These are phyloP conservation scores for Myriosclerotinia duriaeana DNA, from an alignment of 2,329 filamentous ascomycete genomes.

Conservation along the genomic window DNA sequence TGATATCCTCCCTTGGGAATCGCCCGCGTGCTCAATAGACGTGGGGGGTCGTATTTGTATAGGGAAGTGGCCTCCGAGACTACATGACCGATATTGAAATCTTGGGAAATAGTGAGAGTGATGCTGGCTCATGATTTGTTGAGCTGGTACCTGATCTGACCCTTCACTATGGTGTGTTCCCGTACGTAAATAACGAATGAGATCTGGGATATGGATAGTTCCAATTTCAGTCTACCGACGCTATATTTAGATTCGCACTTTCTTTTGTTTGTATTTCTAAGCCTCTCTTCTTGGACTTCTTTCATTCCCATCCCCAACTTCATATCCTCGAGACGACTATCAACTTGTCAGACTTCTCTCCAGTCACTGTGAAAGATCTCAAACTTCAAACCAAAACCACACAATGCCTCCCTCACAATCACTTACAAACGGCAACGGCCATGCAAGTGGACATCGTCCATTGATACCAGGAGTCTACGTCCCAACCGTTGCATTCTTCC, in stretches of 20 bases:
- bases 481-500: constrained; percentile 51
- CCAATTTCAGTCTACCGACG: not conserved
- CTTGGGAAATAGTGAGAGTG: not conserved
- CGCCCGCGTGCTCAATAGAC: not conserved
- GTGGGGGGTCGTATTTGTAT: constrained; percentile 2
- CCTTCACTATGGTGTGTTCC: not conserved
- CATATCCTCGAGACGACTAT: not conserved
- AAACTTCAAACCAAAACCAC: not conserved
- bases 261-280: not conserved
- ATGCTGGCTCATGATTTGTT: constrained; percentile 8
- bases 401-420: constrained; percentile 12
- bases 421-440: not conserved
- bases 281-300: not conserved
- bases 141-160: not conserved
- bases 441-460: constrained; percentile 19
- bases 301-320: not conserved
- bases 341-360: not conserved
- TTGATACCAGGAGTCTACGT: constrained; percentile 47
- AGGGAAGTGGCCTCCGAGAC: not conserved
- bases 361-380: not conserved
- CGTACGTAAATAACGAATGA: not conserved
- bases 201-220: constrained; percentile 12
- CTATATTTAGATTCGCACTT: not conserved
- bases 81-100: not conserved
- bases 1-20: not conserved